Evolutionary conservation across 1,284 basidiomycete species (phyloP).

Genomic region (Melampsora occidentalis): DNA sequence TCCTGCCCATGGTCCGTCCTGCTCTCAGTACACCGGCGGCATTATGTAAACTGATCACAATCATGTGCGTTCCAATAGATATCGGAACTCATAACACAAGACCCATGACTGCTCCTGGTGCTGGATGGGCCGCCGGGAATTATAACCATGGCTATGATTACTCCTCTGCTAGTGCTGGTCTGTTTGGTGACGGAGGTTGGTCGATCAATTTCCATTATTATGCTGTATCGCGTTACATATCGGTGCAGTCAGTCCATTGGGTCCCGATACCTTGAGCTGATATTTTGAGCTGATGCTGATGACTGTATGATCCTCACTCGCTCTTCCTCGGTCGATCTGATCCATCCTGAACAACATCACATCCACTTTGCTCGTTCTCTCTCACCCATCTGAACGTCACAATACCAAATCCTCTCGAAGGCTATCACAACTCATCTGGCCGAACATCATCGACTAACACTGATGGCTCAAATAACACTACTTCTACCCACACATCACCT

Average conservation of each 20-base stretch:
- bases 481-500: background rate
- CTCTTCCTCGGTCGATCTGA: no score
- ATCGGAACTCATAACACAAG: conserved; percentile 18
- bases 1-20: background rate
- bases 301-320: no score
- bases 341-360: no score
- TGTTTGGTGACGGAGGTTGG: conserved; percentile 24
- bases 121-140: conserved; percentile 29
- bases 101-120: conserved; percentile 40
- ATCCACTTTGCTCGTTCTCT: background rate
- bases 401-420: background rate
- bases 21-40: background rate
- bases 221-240: background rate
- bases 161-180: conserved; percentile 17
- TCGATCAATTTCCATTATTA: background rate
- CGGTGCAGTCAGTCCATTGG: no score
- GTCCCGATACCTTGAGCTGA: no score
- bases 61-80: background rate
- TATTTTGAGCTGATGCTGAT: no score
- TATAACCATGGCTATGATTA: conserved; percentile 18
- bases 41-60: background rate
- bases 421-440: conserved; percentile 4
- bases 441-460: background rate
- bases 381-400: conserved; percentile 1
- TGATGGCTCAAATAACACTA: background rate